These are phyloP conservation scores for Solanum lycopersicoides DNA, from an alignment of 257 asterid species.

Conservation along the genomic window DNA sequence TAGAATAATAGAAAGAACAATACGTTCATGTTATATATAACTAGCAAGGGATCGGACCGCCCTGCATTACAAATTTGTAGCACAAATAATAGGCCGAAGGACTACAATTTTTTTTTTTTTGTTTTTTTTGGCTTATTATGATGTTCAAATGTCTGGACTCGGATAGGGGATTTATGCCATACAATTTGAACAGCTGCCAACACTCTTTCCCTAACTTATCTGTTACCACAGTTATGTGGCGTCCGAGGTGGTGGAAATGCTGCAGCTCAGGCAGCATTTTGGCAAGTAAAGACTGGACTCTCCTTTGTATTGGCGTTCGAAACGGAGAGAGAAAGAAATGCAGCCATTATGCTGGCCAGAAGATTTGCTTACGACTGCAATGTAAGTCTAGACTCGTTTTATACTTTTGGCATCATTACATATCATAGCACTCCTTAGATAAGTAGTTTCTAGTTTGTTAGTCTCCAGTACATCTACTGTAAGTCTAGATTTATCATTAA, in stretches of 20 bases:
- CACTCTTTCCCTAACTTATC: background rate
- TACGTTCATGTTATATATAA: background rate
- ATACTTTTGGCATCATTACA: background rate
- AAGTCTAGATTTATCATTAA: too few relatives aligned
- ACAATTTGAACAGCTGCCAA: background rate
- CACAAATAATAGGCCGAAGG: background rate
- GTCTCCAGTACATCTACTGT: slow-evolving; percentile 19
- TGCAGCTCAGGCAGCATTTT: slow-evolving; percentile 85
- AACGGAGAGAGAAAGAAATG: slow-evolving; percentile 78
- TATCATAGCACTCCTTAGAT: background rate
- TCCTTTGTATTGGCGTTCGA: slow-evolving; percentile 79
- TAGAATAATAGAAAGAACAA: background rate
- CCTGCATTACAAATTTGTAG: background rate
- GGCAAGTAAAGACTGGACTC: slow-evolving; percentile 61
- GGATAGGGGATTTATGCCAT: background rate
- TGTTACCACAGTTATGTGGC: slow-evolving; percentile 62
- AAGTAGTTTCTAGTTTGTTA: background rate
- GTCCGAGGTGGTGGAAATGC: slow-evolving; percentile 94
- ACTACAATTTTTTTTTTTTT: background rate
- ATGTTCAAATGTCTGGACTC: background rate
- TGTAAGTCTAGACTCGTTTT: slow-evolving; percentile 27
- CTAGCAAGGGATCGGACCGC: background rate
- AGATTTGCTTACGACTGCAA: slow-evolving; percentile 86
- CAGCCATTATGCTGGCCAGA: slow-evolving; percentile 91
- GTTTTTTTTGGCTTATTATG: background rate